Evolutionary conservation across 148 eudicot genomes (phyloP), one percentile per base, ranked within the genome.

Genomic region (Fallopia convolvulus): DNA sequence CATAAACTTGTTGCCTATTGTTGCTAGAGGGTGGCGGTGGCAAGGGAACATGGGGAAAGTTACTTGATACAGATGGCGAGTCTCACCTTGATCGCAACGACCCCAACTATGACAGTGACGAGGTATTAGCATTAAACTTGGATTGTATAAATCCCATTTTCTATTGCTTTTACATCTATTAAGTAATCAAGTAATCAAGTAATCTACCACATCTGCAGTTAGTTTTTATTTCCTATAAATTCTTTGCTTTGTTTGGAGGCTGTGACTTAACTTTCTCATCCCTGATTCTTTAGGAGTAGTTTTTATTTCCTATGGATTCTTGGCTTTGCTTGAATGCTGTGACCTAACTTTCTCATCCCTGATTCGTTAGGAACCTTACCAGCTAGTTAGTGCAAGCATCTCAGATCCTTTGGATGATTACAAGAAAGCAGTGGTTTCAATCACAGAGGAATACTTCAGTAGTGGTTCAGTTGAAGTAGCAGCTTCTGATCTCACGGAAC

Each of bases 41-140:
- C 39, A 94, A 94, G 87, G 99, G 97, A 72, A 94, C 97, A 33
- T 94, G 99, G 99, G 99, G 99, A 75, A 92, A 85, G 83, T 84
- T 90, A 71, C 96, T 94, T 39, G 99, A 94, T 79, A 92, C 95
- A 73, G 96, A 88, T 75, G 85, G 85, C 80, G 94, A 90, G 55
- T 74, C 87, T 52, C 90, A 79, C 74, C 83, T 94, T 74, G 99
- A 94, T 75, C 88, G 87, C 48, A 94, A 94, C 74, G 99, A 94
- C 87, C 99, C 99, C 0, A 94, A 92, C 87, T 94, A 94, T 61
- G 97, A 94, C 74, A 92, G 99, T 76, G 96, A 87, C 52, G 99
- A 94, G 99, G 99, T 92, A 83, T 76, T 75, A 73, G 17, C 55
- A 42, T 26, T 7, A 46, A 9, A 10, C 6, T 48, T 36, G 36